Conservation (phyloP, 2,329 filamentous ascomycete genomes). For the Aotearoamyces nothofagi region DNA sequence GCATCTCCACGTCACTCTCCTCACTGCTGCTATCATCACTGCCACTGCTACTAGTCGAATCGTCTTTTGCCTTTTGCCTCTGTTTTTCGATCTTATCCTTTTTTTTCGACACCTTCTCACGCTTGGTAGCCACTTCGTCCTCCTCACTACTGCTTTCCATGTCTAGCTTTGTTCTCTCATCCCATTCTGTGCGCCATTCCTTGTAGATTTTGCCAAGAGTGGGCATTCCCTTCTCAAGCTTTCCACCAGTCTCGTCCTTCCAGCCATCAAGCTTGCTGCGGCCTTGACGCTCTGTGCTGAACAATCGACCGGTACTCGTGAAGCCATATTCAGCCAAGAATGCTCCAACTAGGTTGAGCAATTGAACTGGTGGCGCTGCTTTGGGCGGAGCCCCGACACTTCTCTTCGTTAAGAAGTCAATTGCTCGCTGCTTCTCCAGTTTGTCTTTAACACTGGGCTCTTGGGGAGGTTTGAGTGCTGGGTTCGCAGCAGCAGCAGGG, state of each 20-base stretch:
- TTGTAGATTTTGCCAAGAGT: slow-evolving; percentile 22
- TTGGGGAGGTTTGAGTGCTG: slow-evolving; percentile 5
- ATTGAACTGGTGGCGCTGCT: slow-evolving; percentile 35
- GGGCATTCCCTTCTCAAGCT: slow-evolving; percentile 18
- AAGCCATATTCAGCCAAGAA: slow-evolving; percentile 57
- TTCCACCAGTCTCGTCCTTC: slow-evolving; percentile 18
- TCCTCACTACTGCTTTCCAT: slow-evolving; percentile 4
- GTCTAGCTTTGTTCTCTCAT: slow-evolving; percentile 4
- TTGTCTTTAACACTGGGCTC: slow-evolving; percentile 15
- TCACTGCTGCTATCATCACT: slow-evolving; percentile 20
- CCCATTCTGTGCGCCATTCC: slow-evolving; percentile 22
- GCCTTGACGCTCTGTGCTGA: slow-evolving; percentile 44
- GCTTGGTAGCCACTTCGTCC: slow-evolving; percentile 5
- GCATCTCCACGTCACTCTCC: slow-evolving; percentile 22
- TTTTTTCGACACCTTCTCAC: slow-evolving; percentile 12
- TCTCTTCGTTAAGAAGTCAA: slow-evolving; percentile 14
- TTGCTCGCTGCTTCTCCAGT: slow-evolving; percentile 9
- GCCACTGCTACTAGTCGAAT: slow-evolving; percentile 9
- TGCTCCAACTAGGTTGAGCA: slow-evolving; percentile 49
- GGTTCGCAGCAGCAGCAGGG: slow-evolving; percentile 6
- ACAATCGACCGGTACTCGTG: slow-evolving; percentile 40
- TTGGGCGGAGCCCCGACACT: slow-evolving; percentile 12
- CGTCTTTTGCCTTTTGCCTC: slow-evolving; percentile 13
- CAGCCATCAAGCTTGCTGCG: slow-evolving; percentile 26
- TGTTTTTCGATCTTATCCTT: slow-evolving; percentile 16